Conservation (phyloP, 768 basidiomycete species). For the Trametes gibbosa region DNA sequence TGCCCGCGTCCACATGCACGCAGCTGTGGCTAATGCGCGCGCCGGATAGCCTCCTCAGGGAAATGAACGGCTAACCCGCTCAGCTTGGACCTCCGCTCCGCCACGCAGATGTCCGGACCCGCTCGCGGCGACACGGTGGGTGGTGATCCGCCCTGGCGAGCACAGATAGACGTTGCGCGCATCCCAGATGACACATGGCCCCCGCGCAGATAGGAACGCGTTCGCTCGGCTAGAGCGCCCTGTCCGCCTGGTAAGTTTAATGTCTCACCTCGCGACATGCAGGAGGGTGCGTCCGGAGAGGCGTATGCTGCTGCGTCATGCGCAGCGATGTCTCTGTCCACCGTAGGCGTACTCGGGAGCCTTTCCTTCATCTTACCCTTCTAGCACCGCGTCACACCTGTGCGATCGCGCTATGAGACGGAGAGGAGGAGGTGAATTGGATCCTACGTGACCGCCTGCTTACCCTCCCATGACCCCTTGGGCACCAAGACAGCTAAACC, state of each 20-base stretch:
- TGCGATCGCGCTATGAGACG: background rate
- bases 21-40: constrained; percentile 7
- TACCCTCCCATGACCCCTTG: background rate
- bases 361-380: background rate
- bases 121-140: background rate
- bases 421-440: background rate
- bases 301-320: background rate
- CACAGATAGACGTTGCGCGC: background rate
- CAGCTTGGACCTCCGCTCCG: background rate
- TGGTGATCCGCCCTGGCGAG: background rate
- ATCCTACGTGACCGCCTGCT: background rate
- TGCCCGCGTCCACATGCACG: background rate
- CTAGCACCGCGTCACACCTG: constrained; percentile 3
- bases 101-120: background rate
- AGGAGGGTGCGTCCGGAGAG: background rate
- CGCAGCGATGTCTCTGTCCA: background rate
- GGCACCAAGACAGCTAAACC: too few species aligned
- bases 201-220: background rate
- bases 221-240: background rate
- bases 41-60: background rate
- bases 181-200: background rate
- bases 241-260: constrained; percentile 1
- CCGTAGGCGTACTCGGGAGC: background rate
- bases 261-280: constrained; percentile 7
- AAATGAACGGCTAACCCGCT: background rate